These are phyloP conservation scores for Botryotinia globosa DNA, from an alignment of 2,329 filamentous ascomycete species.

Conservation along the genomic window DNA sequence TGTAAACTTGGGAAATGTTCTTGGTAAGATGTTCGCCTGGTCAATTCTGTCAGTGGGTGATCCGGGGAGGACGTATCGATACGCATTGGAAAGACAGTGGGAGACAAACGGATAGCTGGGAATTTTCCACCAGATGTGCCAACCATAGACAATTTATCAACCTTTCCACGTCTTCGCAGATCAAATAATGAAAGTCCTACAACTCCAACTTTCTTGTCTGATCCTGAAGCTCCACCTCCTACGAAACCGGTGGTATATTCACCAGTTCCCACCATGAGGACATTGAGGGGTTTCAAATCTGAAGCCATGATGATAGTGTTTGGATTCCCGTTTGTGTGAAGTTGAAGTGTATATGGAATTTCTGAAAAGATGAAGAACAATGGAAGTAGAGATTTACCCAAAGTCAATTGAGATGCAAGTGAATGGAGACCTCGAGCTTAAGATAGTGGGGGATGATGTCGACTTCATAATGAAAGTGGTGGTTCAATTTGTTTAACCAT, in stretches of 20 bases:
- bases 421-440: neutral
- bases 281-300: slow-evolving; percentile 32
- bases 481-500: slow-evolving; percentile 1
- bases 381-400: neutral
- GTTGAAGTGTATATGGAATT: neutral
- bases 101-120: slow-evolving; percentile 73
- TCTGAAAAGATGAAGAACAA: neutral
- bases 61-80: neutral
- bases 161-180: slow-evolving; percentile 82
- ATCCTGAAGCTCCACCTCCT: slow-evolving; percentile 75
- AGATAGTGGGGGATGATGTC: slow-evolving; percentile 7
- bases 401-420: slow-evolving; percentile 5
- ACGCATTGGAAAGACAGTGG: neutral
- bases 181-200: slow-evolving; percentile 89
- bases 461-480: neutral
- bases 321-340: neutral
- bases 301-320: slow-evolving; percentile 15
- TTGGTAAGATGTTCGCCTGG: slow-evolving; percentile 76
- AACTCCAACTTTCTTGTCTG: slow-evolving; percentile 95
- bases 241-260: slow-evolving; percentile 98
- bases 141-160: slow-evolving; percentile 82
- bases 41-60: neutral
- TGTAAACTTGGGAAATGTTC: slow-evolving; percentile 87
- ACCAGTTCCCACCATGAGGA: slow-evolving; percentile 64
- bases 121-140: slow-evolving; percentile 87